Evolutionary conservation across 1,139 yeast genomes (phyloP).

Genomic region (Saccharomyces uvarum): DNA sequence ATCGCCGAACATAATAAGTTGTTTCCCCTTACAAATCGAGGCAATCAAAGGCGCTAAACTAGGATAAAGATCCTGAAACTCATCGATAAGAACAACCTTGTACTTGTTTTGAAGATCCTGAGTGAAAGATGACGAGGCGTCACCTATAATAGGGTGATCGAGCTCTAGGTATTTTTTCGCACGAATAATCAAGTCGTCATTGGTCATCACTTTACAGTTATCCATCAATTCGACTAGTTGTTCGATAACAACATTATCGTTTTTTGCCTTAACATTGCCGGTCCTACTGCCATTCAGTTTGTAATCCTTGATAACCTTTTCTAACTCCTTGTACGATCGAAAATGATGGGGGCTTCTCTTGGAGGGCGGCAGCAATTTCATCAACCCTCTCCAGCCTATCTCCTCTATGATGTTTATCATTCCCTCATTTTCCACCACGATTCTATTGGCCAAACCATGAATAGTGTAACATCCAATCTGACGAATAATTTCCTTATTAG

Average conservation of each 20-base stretch:
- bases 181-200: constrained; percentile 35
- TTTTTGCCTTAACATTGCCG: constrained; percentile 6
- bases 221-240: constrained; percentile 30
- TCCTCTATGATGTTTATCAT: constrained; percentile 41
- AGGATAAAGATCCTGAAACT: constrained; percentile 64
- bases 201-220: constrained; percentile 35
- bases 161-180: constrained; percentile 25
- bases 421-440: constrained; percentile 40
- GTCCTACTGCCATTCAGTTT: constrained; percentile 15
- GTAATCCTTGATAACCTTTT: constrained; percentile 33
- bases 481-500: constrained; percentile 26
- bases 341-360: constrained; percentile 16
- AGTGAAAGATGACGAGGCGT: constrained; percentile 12
- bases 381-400: constrained; percentile 43
- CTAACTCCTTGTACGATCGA: constrained; percentile 26
- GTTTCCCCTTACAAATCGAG: constrained; percentile 37
- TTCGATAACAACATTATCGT: constrained; percentile 10
- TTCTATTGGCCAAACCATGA: constrained; percentile 51
- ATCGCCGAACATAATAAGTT: constrained; percentile 66
- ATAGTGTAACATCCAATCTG: constrained; percentile 48
- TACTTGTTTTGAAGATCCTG: constrained; percentile 16
- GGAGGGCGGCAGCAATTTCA: constrained; percentile 21
- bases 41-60: constrained; percentile 43
- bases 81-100: constrained; percentile 54
- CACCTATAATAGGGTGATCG: not conserved